Evolutionary conservation across 371 early-diverging fungal species (phyloP), one percentile per base, ranked within the genome.

Genomic region (Mucor velutinosus): DNA sequence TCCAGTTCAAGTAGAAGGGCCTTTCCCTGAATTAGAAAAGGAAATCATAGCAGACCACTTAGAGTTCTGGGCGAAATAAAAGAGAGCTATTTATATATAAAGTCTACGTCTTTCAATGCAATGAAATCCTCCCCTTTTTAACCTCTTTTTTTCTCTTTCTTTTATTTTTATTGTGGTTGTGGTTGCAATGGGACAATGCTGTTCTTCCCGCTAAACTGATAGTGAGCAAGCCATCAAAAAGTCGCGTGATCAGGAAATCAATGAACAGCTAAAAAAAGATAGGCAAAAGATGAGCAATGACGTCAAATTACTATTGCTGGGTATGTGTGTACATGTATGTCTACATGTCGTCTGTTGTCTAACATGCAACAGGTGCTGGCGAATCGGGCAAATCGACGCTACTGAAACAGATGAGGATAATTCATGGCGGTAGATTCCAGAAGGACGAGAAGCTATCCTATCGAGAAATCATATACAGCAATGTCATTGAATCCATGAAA

Each of bases 331-430:
- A 11, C 10, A 11, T 37, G 17, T 33, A 30, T 3, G 0, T 25
- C 35, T 76, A 60, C n/a, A 19, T 37, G 15, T 15, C 62, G 2
- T 53, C 19, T 33, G 8, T 5, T 33, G 1, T 33, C 33, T 33
- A 3, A 33, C 19, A 35, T 23, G 5, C 7, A 32, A 51, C 45
- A 95, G 97, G 98, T 66, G 95, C 97, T 25, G 97, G 97, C 65
- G 98, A 98, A 81, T 95, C 96, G 7, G 98, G 98, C 25, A 98
- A 98, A 84, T 92, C 93, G 43, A 98, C 98, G 8, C 93, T 98
- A 67, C 77, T 98, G 53, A 98, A 98, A 76, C 97, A 98, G 75
- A 97, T 98, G 97, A 92, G 93, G 77, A 85, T 97, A 55, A 98
- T 98, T 68, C 97, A 98, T 76, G 95, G 92, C 70, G 91, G 87